A percentile compares a stretch with the other conserved stretches of the same genome.
phyloP scores from a whole-genome alignment of 495 filamentous ascomycete genomes.

The Aspergillus nidulans region DNA sequence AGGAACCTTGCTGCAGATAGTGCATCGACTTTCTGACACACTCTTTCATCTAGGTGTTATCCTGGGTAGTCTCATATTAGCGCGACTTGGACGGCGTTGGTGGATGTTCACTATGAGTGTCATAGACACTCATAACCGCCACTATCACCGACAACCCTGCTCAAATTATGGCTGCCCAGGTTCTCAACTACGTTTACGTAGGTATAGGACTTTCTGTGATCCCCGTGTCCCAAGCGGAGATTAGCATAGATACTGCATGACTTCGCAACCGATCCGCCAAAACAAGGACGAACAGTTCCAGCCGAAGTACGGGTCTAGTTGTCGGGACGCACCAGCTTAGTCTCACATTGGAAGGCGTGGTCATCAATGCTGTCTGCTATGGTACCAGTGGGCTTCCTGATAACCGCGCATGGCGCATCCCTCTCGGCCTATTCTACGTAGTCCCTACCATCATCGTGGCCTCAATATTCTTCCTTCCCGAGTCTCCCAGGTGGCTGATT shows the following conservation, averaged over 20 bases:
- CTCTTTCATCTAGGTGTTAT: background rate
- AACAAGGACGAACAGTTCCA: background rate
- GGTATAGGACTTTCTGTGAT: constrained; percentile 3
- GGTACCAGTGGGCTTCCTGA: background rate
- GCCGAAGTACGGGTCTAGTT: background rate
- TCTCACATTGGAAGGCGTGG: background rate
- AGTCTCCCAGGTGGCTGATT: constrained; percentile 12
- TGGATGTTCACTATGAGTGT: constrained; percentile 9
- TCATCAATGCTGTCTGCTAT: background rate
- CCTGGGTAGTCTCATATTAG: constrained; percentile 4
- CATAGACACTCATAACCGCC: constrained; percentile 3
- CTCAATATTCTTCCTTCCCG: constrained; percentile 9
- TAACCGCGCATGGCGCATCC: constrained; percentile 11
- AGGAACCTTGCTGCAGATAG: background rate
- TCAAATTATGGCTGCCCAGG: constrained; percentile 3
- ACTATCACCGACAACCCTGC: background rate
- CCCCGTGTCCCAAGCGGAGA: background rate
- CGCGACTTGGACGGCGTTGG: background rate
- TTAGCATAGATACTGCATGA: no score
- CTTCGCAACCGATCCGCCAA: no score
- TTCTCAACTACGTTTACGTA: constrained; percentile 5
- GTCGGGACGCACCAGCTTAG: constrained; percentile 6
- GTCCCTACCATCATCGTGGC: constrained; percentile 2
- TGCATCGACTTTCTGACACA: background rate
- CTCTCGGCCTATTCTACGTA: constrained; percentile 9